Evolutionary conservation across 2,329 filamentous ascomycete genomes (phyloP).

Genomic region (Cercospora zeina): DNA sequence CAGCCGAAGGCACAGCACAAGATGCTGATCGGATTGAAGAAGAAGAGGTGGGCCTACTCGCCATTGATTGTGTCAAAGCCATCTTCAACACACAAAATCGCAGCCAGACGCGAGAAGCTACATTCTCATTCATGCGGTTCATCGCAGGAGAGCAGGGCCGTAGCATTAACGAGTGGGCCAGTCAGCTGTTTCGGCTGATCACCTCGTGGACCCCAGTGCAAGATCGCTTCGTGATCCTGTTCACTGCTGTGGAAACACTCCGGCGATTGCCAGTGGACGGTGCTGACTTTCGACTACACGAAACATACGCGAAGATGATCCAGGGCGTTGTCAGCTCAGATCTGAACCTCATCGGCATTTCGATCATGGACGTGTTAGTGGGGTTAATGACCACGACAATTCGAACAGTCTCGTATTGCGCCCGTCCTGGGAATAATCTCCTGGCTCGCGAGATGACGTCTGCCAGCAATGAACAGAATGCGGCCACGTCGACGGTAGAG

Average conservation of each 20-base stretch:
- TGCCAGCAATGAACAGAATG: conserved; percentile 15
- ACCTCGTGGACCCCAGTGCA: conserved; percentile 90
- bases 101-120: conserved; percentile 76
- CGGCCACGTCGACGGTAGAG: conserved; percentile 22
- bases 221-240: conserved; percentile 85
- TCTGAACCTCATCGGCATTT: conserved; percentile 90
- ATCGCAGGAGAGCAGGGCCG: conserved; percentile 49
- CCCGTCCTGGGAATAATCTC: conserved; percentile 11
- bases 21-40: conserved; percentile 90
- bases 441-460: conserved; percentile 11
- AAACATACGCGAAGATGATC: conserved; percentile 74
- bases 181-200: conserved; percentile 75
- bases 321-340: conserved; percentile 81
- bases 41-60: conserved; percentile 80
- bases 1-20: conserved; percentile 75
- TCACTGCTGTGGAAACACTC: conserved; percentile 76
- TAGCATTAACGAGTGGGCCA: conserved; percentile 64
- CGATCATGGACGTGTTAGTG: conserved; percentile 90
- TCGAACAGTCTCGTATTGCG: conserved; percentile 24
- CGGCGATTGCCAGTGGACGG: conserved; percentile 69
- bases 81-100: conserved; percentile 82
- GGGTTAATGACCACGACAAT: conserved; percentile 78
- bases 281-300: conserved; percentile 63
- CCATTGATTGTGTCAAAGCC: conserved; percentile 80
- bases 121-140: conserved; percentile 71